Percentiles rank a stretch among this genome's conserved stretches.
phyloP scores from a whole-genome alignment of 1,139 yeast genomes.

The Nakaseomyces delphensis region DNA sequence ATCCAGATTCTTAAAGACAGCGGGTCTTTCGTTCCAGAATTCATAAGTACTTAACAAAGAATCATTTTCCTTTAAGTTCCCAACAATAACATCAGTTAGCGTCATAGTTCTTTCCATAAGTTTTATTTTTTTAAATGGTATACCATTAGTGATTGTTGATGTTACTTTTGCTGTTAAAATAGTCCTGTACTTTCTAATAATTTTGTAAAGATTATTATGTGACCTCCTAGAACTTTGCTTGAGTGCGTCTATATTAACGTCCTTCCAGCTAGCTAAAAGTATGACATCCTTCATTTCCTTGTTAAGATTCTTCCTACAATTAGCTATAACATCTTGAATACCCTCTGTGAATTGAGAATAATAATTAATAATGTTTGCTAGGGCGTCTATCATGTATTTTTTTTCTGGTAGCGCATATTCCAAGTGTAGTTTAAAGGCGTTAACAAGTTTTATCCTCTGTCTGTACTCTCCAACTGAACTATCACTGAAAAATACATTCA shows the following conservation, averaged over 20 bases:
- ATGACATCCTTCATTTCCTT: constrained; percentile 81
- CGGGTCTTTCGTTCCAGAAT: constrained; percentile 49
- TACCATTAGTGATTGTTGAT: constrained; percentile 54
- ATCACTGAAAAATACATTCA: constrained; percentile 68
- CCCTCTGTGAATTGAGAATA: constrained; percentile 55
- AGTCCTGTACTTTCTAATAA: constrained; percentile 73
- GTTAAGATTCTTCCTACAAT: constrained; percentile 48
- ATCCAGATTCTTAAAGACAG: constrained; percentile 41
- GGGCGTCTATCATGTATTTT: constrained; percentile 33
- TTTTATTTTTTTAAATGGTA: constrained; percentile 26
- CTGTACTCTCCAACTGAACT: constrained; percentile 67
- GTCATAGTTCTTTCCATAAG: background rate
- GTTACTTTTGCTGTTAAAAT: constrained; percentile 48
- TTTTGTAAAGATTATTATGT: constrained; percentile 73
- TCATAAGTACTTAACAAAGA: constrained; percentile 7
- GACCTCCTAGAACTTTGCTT: constrained; percentile 89
- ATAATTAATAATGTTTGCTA: constrained; percentile 54
- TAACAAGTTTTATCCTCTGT: constrained; percentile 48
- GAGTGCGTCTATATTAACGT: constrained; percentile 85
- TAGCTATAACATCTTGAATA: constrained; percentile 40
- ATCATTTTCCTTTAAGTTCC: constrained; percentile 6
- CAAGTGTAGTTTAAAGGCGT: constrained; percentile 53
- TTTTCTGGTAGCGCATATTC: constrained; percentile 21
- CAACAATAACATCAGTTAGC: background rate
- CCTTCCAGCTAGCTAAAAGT: constrained; percentile 92